Conservation (phyloP, 306 rosid species). For the Vigna trinervia region DNA sequence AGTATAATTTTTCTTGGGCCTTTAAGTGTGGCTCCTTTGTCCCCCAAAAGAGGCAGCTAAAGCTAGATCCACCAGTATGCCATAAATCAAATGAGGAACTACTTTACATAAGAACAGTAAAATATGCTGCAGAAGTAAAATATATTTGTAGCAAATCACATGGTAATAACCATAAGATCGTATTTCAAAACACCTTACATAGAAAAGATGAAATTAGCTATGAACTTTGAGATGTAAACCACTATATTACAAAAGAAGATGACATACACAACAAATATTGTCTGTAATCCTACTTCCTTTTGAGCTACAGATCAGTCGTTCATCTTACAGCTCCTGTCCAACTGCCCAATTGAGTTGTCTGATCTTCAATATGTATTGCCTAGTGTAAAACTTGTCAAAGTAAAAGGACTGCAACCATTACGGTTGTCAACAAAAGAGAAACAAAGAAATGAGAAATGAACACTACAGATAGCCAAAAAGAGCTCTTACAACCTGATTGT, state of each 20-base stretch:
- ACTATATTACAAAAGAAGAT: slow-evolving; percentile 59
- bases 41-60: slow-evolving; percentile 29
- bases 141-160: slow-evolving; percentile 46
- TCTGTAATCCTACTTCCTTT: slow-evolving; percentile 64
- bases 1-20: background rate
- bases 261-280: slow-evolving; percentile 56
- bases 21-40: background rate
- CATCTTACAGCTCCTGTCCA: slow-evolving; percentile 65
- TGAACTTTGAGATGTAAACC: slow-evolving; percentile 52
- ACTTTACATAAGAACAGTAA: slow-evolving; percentile 11
- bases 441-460: slow-evolving; percentile 51
- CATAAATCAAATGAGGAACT: slow-evolving; percentile 2
- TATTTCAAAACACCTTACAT: slow-evolving; percentile 43
- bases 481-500: slow-evolving; percentile 52
- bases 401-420: slow-evolving; percentile 56
- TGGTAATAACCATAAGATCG: slow-evolving; percentile 33
- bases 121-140: slow-evolving; percentile 12
- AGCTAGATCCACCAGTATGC: slow-evolving; percentile 11
- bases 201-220: slow-evolving; percentile 47
- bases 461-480: slow-evolving; percentile 49
- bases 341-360: slow-evolving; percentile 55
- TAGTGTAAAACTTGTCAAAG: slow-evolving; percentile 61
- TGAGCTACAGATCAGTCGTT: slow-evolving; percentile 64
- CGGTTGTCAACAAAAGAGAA: slow-evolving; percentile 46
- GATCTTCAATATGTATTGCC: slow-evolving; percentile 58